Percentiles rank a stretch among this genome's conserved stretches.
These are phyloP conservation scores for Sporothrix phasma DNA, from an alignment of 2,329 filamentous ascomycete genomes.

Conservation along the genomic window DNA sequence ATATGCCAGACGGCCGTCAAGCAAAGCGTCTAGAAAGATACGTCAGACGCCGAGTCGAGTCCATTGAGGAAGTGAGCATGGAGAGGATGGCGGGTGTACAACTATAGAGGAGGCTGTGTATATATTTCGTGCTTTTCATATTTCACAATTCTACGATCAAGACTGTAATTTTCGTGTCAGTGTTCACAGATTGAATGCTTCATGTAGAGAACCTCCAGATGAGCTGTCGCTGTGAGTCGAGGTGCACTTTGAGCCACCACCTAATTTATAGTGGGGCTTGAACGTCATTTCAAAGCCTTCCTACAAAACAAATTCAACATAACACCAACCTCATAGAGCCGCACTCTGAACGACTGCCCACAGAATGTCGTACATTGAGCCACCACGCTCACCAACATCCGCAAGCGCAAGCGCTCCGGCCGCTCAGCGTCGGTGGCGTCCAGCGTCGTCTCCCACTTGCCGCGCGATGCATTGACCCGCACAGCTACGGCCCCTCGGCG, in stretches of 20 bases:
- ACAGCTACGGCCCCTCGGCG: constrained; percentile 42
- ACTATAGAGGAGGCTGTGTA: constrained; percentile 17
- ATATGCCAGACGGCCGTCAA: not conserved
- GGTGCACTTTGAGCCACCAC: not conserved
- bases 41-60: not conserved
- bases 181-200: too few species aligned
- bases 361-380: constrained; percentile 18
- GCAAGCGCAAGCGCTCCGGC: constrained; percentile 29
- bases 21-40: not conserved
- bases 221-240: too few species aligned
- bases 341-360: not conserved
- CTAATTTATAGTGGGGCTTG: constrained; percentile 2
- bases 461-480: constrained; percentile 39
- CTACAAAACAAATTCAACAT: not conserved
- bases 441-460: constrained; percentile 21
- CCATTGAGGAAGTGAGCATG: not conserved
- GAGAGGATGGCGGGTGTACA: constrained; percentile 9
- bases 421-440: constrained; percentile 11
- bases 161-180: too few species aligned
- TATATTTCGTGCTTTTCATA: constrained; percentile 6
- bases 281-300: not conserved
- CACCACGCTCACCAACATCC: constrained; percentile 18
- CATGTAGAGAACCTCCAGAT: too few species aligned
- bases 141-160: not conserved
- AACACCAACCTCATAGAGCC: not conserved